phyloP scores from a whole-genome alignment of 1,284 basidiomycete genomes.

The Ganoderma boninense region DNA sequence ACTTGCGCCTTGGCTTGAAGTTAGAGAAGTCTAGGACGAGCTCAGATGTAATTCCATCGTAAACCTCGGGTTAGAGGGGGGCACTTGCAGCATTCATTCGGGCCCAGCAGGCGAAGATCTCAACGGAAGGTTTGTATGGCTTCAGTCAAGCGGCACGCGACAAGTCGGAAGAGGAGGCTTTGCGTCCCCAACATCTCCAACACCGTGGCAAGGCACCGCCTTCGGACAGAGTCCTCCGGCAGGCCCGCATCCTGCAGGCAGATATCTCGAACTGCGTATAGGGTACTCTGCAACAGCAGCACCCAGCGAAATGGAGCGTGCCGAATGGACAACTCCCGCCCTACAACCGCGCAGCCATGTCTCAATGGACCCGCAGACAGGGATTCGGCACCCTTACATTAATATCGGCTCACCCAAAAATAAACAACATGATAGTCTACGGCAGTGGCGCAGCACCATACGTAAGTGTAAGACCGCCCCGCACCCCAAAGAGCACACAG shows the following conservation, averaged over 20 bases:
- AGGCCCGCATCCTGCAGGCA: background rate
- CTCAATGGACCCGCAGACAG: background rate
- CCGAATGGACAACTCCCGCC: background rate
- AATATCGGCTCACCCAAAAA: background rate
- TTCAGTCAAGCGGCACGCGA: too few relatives aligned
- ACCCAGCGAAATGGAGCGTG: background rate
- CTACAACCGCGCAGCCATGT: background rate
- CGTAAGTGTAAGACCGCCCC: background rate
- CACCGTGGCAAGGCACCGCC: too few relatives aligned
- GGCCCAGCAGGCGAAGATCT: too few relatives aligned
- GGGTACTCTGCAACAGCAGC: background rate
- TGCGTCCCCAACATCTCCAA: too few relatives aligned
- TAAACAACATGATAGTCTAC: background rate
- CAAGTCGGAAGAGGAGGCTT: too few relatives aligned
- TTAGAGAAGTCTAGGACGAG: too few relatives aligned
- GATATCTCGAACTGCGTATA: background rate
- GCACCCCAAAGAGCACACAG: background rate
- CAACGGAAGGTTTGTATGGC: too few relatives aligned
- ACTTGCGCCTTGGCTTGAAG: too few relatives aligned
- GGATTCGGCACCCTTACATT: background rate
- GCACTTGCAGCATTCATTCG: too few relatives aligned
- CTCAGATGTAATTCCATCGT: too few relatives aligned
- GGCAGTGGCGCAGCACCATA: slow-evolving; percentile 1
- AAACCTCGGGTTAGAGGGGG: too few relatives aligned
- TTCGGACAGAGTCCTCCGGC: too few relatives aligned